Conservation (phyloP, 1,284 basidiomycete species). For the Agroathelia rolfsii region DNA sequence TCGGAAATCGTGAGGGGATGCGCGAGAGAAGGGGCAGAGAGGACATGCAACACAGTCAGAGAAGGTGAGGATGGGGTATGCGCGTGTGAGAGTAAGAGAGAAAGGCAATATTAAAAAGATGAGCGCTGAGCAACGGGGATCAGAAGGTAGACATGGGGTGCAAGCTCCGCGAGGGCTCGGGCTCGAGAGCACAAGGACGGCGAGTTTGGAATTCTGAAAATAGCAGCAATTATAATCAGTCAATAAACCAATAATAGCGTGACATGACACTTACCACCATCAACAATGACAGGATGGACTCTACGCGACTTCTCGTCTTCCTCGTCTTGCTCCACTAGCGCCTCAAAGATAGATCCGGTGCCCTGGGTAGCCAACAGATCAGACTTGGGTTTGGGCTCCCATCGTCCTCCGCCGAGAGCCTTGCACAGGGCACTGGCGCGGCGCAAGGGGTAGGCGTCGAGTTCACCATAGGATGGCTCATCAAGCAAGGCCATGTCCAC, state of each 20-base stretch:
- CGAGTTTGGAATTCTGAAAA: conserved; percentile 50
- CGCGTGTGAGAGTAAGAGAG: conserved; percentile 21
- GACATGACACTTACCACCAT: conserved; percentile 36
- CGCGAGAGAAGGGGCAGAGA: conserved; percentile 7
- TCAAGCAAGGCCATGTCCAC: conserved; percentile 21
- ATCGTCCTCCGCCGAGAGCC: conserved; percentile 63
- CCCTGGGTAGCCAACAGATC: conserved; percentile 39
- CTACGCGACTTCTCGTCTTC: conserved; percentile 34
- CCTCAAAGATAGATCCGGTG: conserved; percentile 51
- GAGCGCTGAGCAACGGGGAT: conserved; percentile 15
- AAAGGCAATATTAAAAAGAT: conserved; percentile 33
- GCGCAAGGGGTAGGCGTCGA: conserved; percentile 59
- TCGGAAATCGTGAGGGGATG: conserved; percentile 1
- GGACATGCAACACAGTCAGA: conserved; percentile 5
- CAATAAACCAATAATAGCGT: not conserved
- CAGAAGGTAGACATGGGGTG: conserved; percentile 47
- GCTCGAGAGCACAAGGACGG: conserved; percentile 36
- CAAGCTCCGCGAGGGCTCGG: conserved; percentile 21
- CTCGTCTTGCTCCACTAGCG: conserved; percentile 57
- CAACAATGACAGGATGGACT: conserved; percentile 49
- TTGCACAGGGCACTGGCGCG: conserved; percentile 60
- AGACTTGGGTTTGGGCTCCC: conserved; percentile 58
- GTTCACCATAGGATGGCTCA: conserved; percentile 45
- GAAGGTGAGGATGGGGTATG: conserved; percentile 14
- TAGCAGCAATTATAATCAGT: conserved; percentile 9